Percentiles rank a stretch among this genome's conserved stretches.
phyloP scores from a whole-genome alignment of 768 basidiomycete genomes.

The Wakefieldia striispora region DNA sequence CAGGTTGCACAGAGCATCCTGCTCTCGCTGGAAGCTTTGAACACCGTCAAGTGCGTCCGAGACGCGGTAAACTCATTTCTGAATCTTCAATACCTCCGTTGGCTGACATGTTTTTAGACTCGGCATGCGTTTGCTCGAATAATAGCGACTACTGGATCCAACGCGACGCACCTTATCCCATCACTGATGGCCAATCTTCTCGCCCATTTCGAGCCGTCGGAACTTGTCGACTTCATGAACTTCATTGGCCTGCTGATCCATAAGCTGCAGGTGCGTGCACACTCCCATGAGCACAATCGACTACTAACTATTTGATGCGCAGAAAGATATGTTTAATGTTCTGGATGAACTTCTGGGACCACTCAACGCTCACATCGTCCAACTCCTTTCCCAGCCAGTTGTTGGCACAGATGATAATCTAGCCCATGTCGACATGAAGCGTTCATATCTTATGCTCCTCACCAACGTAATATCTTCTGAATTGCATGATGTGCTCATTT shows the following conservation, averaged over 20 bases:
- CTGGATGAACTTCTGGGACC: constrained; percentile 89
- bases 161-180: constrained; percentile 84
- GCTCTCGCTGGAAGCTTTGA: constrained; percentile 86
- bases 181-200: constrained; percentile 89
- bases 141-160: constrained; percentile 83
- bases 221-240: constrained; percentile 92
- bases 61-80: constrained; percentile 70
- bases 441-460: constrained; percentile 82
- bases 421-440: constrained; percentile 77
- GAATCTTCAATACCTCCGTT: not conserved
- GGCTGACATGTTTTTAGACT: constrained; percentile 49
- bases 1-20: constrained; percentile 86
- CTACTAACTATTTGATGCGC: constrained; percentile 2
- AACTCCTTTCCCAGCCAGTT: constrained; percentile 76
- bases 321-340: constrained; percentile 86
- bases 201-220: constrained; percentile 86
- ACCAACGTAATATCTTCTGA: constrained; percentile 79
- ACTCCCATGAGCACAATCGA: not conserved
- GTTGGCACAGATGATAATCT: constrained; percentile 85
- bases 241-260: constrained; percentile 92
- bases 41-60: constrained; percentile 78
- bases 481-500: constrained; percentile 81
- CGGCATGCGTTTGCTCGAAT: constrained; percentile 93
- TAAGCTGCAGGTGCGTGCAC: constrained; percentile 70
- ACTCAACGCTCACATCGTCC: constrained; percentile 76